Percentiles rank a stretch among this genome's conserved stretches.
Conservation (phyloP, 345 rosid species). For the Boechera divaricarpa region DNA sequence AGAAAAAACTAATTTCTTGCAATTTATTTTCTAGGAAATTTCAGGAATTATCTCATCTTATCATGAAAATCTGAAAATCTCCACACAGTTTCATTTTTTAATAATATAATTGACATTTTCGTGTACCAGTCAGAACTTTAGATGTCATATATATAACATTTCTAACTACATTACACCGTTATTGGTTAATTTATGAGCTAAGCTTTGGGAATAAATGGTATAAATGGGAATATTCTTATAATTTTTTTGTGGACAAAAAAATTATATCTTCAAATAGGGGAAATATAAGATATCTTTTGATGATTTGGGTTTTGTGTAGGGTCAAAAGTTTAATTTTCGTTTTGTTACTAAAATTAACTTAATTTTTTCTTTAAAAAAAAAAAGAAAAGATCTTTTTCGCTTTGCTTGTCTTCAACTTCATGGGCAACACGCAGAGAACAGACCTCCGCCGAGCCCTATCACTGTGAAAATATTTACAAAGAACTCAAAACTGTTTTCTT, state of each 20-base stretch:
- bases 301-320: background rate
- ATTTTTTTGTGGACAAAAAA: background rate
- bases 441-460: conserved; percentile 34
- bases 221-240: conserved; percentile 7
- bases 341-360: background rate
- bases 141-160: background rate
- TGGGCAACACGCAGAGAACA: conserved; percentile 34
- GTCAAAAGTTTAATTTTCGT: background rate
- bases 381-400: background rate
- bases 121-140: background rate
- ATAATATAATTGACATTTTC: background rate
- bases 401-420: conserved; percentile 16
- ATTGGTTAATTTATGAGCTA: background rate
- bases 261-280: background rate
- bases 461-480: background rate
- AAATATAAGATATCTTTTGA: background rate
- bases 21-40: background rate
- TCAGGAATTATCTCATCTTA: conserved; percentile 19
- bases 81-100: background rate
- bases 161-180: background rate
- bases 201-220: conserved; percentile 10
- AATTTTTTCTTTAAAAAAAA: background rate
- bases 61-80: conserved; percentile 21
- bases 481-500: background rate
- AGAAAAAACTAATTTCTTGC: background rate